phyloP scores from a whole-genome alignment of 1,284 basidiomycete species.

The Exobasidium cylindrosporum region DNA sequence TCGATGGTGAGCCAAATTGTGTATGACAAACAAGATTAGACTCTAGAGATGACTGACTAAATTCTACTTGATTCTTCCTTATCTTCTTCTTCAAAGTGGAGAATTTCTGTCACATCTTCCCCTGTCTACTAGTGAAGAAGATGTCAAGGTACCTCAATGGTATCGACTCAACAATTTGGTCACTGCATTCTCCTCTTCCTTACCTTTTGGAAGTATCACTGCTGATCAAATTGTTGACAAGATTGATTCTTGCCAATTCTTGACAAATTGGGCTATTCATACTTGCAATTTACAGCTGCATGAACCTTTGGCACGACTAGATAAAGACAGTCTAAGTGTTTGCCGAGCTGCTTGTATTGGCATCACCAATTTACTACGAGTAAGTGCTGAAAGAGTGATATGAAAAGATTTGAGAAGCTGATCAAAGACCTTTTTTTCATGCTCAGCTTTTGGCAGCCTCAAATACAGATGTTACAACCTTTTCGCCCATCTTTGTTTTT shows the following conservation, averaged over 20 bases:
- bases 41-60: no score
- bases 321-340: not conserved
- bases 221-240: constrained; percentile 27
- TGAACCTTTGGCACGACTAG: constrained; percentile 25
- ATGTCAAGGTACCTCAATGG: constrained; percentile 30
- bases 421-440: not conserved
- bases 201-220: constrained; percentile 19
- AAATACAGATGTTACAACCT: not conserved
- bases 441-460: not conserved
- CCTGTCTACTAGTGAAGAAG: constrained; percentile 16
- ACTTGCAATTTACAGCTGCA: constrained; percentile 31
- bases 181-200: constrained; percentile 22
- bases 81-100: not conserved
- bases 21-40: no score
- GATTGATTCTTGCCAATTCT: constrained; percentile 32
- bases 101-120: not conserved
- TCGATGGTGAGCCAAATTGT: constrained; percentile 11
- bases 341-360: constrained; percentile 9
- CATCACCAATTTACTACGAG: constrained; percentile 12
- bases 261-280: constrained; percentile 29
- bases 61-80: not conserved
- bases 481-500: not conserved
- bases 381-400: not conserved
- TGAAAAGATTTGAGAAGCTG: not conserved
- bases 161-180: constrained; percentile 25